Evolutionary conservation across 164 flowering plant species (phyloP).

Genomic region (Aristolochia fimbriata): DNA sequence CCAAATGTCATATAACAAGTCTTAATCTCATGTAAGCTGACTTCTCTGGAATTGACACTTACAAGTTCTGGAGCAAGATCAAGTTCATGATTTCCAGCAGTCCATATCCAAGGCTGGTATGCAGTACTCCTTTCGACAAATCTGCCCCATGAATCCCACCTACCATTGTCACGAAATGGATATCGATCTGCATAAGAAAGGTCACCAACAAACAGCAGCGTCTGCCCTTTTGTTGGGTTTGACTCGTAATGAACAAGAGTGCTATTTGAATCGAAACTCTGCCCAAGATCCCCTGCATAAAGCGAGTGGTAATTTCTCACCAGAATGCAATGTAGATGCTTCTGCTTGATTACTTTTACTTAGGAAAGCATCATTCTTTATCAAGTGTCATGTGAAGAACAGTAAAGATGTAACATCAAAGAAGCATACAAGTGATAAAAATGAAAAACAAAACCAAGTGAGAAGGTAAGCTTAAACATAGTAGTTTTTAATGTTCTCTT

Average conservation of each 20-base stretch:
- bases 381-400: no score
- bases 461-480: no score
- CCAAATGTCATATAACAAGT: no score
- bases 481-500: no score
- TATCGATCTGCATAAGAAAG: constrained; percentile 32
- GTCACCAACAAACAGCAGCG: constrained; percentile 29
- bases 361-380: no score
- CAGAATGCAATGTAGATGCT: no score
- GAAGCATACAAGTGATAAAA: no score
- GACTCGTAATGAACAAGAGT: constrained; percentile 41
- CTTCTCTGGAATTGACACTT: constrained; percentile 1
- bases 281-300: constrained; percentile 57
- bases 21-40: no score
- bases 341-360: no score
- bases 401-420: no score
- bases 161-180: constrained; percentile 18
- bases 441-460: no score
- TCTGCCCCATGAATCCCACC: constrained; percentile 37
- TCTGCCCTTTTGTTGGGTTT: constrained; percentile 18
- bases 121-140: constrained; percentile 30
- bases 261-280: constrained; percentile 53
- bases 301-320: no score
- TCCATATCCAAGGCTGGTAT: constrained; percentile 42
- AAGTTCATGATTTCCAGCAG: constrained; percentile 34
- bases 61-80: constrained; percentile 32